A percentile compares a stretch with the other conserved stretches of the same genome.
These are phyloP conservation scores for Sordaria brevicollis DNA, from an alignment of 495 filamentous ascomycete genomes.

Conservation along the genomic window DNA sequence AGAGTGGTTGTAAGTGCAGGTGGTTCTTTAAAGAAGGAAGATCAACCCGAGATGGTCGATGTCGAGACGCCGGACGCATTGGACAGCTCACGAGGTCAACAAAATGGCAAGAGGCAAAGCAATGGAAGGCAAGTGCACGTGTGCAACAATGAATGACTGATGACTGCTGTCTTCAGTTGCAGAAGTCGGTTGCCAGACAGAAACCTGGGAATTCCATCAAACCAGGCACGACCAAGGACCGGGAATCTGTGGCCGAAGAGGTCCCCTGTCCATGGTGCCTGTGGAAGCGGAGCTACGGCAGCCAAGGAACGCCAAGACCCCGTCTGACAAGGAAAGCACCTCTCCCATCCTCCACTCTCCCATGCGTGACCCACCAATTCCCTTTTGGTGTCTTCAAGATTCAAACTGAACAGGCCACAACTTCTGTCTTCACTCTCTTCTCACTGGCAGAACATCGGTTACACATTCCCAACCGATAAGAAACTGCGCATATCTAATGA, in stretches of 20 bases:
- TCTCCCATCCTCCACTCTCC: not conserved
- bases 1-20: conserved; percentile 3
- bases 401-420: not conserved
- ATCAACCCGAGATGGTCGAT: not conserved
- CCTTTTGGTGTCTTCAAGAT: not conserved
- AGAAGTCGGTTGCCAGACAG: not conserved
- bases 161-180: not conserved
- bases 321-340: not conserved
- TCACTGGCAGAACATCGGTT: not conserved
- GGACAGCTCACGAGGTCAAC: not conserved
- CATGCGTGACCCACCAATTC: not conserved
- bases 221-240: not conserved
- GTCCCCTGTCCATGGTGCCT: not conserved
- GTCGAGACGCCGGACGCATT: conserved; percentile 3
- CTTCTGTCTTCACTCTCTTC: not conserved
- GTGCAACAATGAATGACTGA: not conserved
- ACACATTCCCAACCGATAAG: not conserved
- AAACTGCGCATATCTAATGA: not conserved
- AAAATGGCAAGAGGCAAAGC: not conserved
- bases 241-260: not conserved
- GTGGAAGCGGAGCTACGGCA: not conserved
- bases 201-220: not conserved
- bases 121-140: not conserved
- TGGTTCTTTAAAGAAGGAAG: conserved; percentile 3
- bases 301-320: not conserved